Conservation (phyloP, 139 green algal genomes). For the Auxenochlorella pyrenoidosa region DNA sequence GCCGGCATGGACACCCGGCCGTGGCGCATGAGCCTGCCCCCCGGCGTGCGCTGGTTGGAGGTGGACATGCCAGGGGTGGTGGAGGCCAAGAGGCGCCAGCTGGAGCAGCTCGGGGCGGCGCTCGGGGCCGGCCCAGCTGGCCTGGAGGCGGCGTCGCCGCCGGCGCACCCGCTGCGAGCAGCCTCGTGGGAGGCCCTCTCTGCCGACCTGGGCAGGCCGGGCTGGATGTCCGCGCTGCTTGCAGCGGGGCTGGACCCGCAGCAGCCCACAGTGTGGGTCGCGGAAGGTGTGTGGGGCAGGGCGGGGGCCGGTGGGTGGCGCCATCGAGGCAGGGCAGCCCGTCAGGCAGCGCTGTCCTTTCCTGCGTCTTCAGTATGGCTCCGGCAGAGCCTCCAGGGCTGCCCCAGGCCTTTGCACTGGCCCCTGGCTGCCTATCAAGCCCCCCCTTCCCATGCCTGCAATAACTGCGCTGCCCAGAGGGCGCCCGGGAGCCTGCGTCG, state of each 20-base stretch:
- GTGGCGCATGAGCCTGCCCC: constrained; percentile 59
- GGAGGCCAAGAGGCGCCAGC: constrained; percentile 55
- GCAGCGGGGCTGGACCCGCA: constrained; percentile 34
- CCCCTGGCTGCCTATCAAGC: too few species aligned
- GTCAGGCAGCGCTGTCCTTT: neutral
- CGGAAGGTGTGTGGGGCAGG: constrained; percentile 7
- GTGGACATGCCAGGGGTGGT: constrained; percentile 67
- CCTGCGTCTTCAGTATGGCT: neutral
- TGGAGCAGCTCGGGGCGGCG: constrained; percentile 1
- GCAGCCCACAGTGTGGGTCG: constrained; percentile 39
- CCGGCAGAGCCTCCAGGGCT: too few species aligned
- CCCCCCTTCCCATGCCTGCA: too few species aligned
- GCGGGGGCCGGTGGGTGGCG: too few species aligned
- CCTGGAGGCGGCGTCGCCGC: neutral
- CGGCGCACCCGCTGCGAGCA: neutral
- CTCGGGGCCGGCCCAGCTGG: neutral
- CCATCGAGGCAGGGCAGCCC: neutral
- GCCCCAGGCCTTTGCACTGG: too few species aligned
- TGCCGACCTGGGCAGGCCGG: constrained; percentile 5
- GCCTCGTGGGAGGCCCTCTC: constrained; percentile 5
- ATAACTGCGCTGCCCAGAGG: too few species aligned
- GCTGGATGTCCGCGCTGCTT: constrained; percentile 19
- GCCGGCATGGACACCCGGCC: constrained; percentile 76
- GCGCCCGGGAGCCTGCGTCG: too few species aligned
- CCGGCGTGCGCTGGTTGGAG: constrained; percentile 71